Base-by-base conservation (phyloP, 2,329 filamentous ascomycete species). In the Ceratocystiopsis sp. region DNA sequence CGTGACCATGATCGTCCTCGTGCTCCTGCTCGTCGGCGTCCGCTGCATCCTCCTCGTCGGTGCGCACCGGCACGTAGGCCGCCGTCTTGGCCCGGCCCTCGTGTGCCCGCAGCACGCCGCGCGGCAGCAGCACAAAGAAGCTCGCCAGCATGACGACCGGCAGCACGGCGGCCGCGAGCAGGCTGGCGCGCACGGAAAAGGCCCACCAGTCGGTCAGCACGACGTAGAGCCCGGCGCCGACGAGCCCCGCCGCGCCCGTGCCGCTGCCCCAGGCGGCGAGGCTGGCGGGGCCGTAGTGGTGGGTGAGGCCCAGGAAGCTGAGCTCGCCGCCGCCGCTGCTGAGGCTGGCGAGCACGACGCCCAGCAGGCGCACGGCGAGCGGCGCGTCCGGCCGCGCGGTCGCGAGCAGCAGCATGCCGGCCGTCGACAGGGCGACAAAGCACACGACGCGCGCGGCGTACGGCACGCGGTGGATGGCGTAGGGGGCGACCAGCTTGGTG, bases 181-280 rank as follows among this genome's bases (percentile, higher is more conserved):
- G 59, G 48, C 81, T 93, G 19, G 69, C 69, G 52, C 72, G 73
- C 37, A 94, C 84, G 42, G 72, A 76, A 49, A 94, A 71, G 0
- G 77, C 76, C 45, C 93, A 65, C 55, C 79, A 82, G 32, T 83
- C 87, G 1, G 89, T 96, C 46, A 91, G 70, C 40, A 89, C 56
- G 9, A 93, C 84, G 61, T 96, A 98, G 14, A 89, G 68, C 0
- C 86, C 86, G 1, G 89, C 85, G 6, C 91, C 91, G 1, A 89
- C 68, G 45, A 98, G 60, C 0, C 89, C 89, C 1, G 89, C 89
- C 0, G 82, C 89, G 2, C 89, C 89, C 0, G 89, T 95, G 0
- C 89, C 89, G 49, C 82, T 89, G 0, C 85, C 83, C 91, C 91
- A 98, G 34, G 84, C 80, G 0, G 87, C 87, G 16, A 96, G 69